These are phyloP conservation scores for Saturnispora sekii DNA, from an alignment of 805 yeast genomes.

Conservation along the genomic window DNA sequence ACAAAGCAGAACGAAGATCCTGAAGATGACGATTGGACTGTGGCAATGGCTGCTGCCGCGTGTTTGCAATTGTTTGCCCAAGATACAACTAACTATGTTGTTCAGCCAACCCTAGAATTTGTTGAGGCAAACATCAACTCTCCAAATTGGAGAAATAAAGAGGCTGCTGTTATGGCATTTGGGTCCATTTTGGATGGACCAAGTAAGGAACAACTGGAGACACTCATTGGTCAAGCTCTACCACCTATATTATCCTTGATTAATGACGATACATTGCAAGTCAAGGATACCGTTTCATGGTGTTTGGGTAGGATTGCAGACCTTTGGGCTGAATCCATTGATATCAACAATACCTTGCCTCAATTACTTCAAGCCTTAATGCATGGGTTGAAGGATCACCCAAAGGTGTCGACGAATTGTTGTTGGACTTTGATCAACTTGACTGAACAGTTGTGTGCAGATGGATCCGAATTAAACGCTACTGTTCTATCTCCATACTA, in stretches of 20 bases:
- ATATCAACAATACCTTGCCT: constrained; percentile 55
- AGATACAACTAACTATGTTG: constrained; percentile 76
- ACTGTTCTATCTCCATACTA: constrained; percentile 71
- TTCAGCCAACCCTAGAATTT: constrained; percentile 74
- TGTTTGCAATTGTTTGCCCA: constrained; percentile 92
- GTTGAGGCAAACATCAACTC: constrained; percentile 64
- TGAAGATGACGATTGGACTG: constrained; percentile 96
- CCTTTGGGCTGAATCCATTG: constrained; percentile 67
- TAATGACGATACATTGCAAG: constrained; percentile 69
- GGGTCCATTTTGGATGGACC: constrained; percentile 97
- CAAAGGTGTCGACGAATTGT: constrained; percentile 91
- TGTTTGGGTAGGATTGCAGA: constrained; percentile 96
- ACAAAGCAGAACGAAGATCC: constrained; percentile 88
- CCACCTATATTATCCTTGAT: constrained; percentile 68
- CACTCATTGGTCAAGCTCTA: constrained; percentile 71
- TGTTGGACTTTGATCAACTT: constrained; percentile 95
- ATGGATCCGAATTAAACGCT: constrained; percentile 38
- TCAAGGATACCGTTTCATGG: constrained; percentile 97
- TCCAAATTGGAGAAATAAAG: constrained; percentile 74
- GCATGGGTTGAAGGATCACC: constrained; percentile 80
- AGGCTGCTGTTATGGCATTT: constrained; percentile 98
- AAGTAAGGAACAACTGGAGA: constrained; percentile 56
- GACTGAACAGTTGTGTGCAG: constrained; percentile 66
- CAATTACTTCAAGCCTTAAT: constrained; percentile 63
- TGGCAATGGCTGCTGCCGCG: constrained; percentile 97